Conservation (phyloP, 2,329 filamentous ascomycete genomes). For the Sporothrix pseudoabietina region DNA sequence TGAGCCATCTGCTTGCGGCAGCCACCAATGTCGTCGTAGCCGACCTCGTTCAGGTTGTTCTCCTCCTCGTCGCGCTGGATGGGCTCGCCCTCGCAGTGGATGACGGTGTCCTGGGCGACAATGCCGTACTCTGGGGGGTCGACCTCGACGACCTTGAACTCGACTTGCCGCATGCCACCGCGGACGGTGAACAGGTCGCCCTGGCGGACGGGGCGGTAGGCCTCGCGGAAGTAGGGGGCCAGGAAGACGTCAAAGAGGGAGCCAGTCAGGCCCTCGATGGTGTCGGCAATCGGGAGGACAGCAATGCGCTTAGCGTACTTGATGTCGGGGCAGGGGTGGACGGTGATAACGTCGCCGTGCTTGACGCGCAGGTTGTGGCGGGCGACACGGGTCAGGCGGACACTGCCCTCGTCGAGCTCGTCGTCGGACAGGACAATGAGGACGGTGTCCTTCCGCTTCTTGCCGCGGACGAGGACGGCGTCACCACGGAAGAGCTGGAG, state of each 20-base stretch:
- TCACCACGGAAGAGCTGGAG: constrained; percentile 98
- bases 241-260: constrained; percentile 99
- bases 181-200: constrained; percentile 97
- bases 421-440: constrained; percentile 97
- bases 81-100: constrained; percentile 94
- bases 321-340: constrained; percentile 97
- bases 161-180: constrained; percentile 97
- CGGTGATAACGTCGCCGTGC: constrained; percentile 96
- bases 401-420: constrained; percentile 95
- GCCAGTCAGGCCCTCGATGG: constrained; percentile 94
- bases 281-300: constrained; percentile 96
- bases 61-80: constrained; percentile 99
- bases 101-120: constrained; percentile 96
- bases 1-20: constrained; percentile 99
- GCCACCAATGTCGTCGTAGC: constrained; percentile 98
- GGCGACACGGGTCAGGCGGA: constrained; percentile 96
- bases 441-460: constrained; percentile 99
- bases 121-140: constrained; percentile 98
- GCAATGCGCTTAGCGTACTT: constrained; percentile 99
- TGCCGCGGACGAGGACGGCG: constrained; percentile 96
- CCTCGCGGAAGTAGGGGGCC: constrained; percentile 98
- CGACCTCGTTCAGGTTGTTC: constrained; percentile 98
- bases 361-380: constrained; percentile 98
- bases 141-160: constrained; percentile 99
- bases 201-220: constrained; percentile 94